Evolutionary conservation across 768 basidiomycete species (phyloP).

Genomic region (Suillus clintonianus): DNA sequence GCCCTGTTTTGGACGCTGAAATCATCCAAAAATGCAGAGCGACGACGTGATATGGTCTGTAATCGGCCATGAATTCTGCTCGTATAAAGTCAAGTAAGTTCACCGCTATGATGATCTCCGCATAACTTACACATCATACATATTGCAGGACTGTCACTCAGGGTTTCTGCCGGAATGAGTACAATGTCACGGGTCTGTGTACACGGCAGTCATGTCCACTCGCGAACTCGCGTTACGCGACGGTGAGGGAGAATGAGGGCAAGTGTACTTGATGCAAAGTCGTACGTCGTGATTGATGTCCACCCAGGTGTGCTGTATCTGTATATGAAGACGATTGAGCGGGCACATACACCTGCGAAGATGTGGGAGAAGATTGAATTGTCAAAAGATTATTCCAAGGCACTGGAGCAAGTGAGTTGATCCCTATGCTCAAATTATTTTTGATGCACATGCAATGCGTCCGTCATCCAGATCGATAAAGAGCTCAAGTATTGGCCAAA

Average conservation of each 20-base stretch:
- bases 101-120: background rate
- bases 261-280: conserved; percentile 9
- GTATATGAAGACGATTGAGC: conserved; percentile 96
- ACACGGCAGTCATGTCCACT: conserved; percentile 94
- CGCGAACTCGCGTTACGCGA: conserved; percentile 97
- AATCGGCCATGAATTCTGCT: conserved; percentile 94
- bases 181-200: conserved; percentile 97
- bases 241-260: conserved; percentile 97
- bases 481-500: conserved; percentile 99
- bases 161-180: conserved; percentile 98
- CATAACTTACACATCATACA: conserved; percentile 10
- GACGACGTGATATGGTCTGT: conserved; percentile 99
- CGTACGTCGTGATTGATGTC: background rate
- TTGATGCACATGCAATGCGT: background rate
- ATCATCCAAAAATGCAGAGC: conserved; percentile 62
- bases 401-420: conserved; percentile 81
- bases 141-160: conserved; percentile 81
- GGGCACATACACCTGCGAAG: conserved; percentile 91
- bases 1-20: background rate
- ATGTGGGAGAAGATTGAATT: conserved; percentile 98
- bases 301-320: conserved; percentile 79
- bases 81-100: conserved; percentile 98
- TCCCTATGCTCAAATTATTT: background rate
- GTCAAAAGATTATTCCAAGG: conserved; percentile 92
- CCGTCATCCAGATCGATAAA: conserved; percentile 77